Conservation (phyloP, 1,139 yeast genomes). For the Hyphopichia wangnamkhiaoensis region DNA sequence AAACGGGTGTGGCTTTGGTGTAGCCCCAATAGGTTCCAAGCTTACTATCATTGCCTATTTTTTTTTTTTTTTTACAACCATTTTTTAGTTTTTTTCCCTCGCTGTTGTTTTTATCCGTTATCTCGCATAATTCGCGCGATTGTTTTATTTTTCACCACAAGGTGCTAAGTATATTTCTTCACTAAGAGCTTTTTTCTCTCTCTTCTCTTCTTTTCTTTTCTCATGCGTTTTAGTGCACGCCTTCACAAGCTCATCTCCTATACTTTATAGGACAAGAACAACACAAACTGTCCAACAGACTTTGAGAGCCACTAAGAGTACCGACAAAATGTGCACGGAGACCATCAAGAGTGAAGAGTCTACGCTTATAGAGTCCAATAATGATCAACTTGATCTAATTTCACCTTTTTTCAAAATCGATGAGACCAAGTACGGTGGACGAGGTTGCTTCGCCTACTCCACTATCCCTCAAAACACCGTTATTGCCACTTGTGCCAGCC, state of each 20-base stretch:
- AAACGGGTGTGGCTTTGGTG: too few relatives aligned
- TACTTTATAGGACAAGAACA: too few relatives aligned
- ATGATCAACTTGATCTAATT: constrained; percentile 8
- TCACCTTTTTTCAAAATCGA: constrained; percentile 38
- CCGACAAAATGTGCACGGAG: not conserved
- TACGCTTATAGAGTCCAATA: constrained; percentile 8
- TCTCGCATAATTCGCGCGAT: constrained; percentile 1
- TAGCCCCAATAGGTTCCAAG: too few relatives aligned
- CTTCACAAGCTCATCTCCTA: not conserved
- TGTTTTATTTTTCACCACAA: not conserved
- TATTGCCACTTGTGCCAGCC: constrained; percentile 40
- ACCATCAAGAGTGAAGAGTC: constrained; percentile 6
- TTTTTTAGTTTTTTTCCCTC: not conserved
- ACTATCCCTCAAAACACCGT: constrained; percentile 42
- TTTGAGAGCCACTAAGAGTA: too few relatives aligned
- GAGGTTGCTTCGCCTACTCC: constrained; percentile 60
- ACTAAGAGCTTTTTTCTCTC: not conserved
- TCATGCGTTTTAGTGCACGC: too few relatives aligned
- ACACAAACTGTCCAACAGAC: not conserved
- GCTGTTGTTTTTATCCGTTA: not conserved
- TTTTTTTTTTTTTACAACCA: too few relatives aligned
- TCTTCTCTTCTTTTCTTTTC: too few relatives aligned
- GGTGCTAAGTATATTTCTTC: too few relatives aligned
- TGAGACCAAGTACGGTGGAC: constrained; percentile 56
- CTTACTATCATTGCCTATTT: not conserved